Base-by-base conservation (phyloP, 257 asterid species). In the Solanum pimpinellifolium region DNA sequence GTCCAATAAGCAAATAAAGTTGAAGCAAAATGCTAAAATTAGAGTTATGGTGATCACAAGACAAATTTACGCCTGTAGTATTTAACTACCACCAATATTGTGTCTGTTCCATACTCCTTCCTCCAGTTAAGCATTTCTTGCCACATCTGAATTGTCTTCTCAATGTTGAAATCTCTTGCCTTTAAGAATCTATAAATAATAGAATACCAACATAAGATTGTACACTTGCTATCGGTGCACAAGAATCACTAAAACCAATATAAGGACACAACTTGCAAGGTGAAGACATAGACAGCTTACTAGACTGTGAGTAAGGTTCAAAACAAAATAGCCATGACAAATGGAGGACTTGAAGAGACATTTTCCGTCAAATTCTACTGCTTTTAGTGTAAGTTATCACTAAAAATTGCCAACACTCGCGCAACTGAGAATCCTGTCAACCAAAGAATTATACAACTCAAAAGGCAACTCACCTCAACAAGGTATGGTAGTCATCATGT, bases 91-190 rank as follows among this genome's bases (percentile, higher is more conserved):
- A 95, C 97, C 92, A 95, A 88, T 80, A 96, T 92, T 89, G 98
- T 93, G 94, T 96, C 99, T 31, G 98, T 87, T 73, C 98, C 98
- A 87, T 74, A 94, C 89, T 93, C 98, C 88, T 85, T 92, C 90
- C 99, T 94, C 99, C 99, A 96, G 81, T 89, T 92, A 87, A 96
- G 97, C 98, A 95, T 95, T 88, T 94, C 98, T 90, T 95, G 96
- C 99, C 99, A 96, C 98, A 95, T 94, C 78, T 91, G 94, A 80
- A 93, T 89, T 86, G 99, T 94, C 87, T 90, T 92, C 60, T 91
- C 93, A 68, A 91, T 87, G 92, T 92, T 78, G 72, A 96, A 95
- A 86, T 93, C 98, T 90, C 98, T 93, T 47, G 99, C 97, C 93
- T 96, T 96, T 92, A 95, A 84, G 90, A 96, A 96, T 88, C 99